Evolutionary conservation across 2,329 filamentous ascomycete genomes (phyloP), one percentile per base, ranked within the genome.

Genomic region (Colletotrichum noveboracense): DNA sequence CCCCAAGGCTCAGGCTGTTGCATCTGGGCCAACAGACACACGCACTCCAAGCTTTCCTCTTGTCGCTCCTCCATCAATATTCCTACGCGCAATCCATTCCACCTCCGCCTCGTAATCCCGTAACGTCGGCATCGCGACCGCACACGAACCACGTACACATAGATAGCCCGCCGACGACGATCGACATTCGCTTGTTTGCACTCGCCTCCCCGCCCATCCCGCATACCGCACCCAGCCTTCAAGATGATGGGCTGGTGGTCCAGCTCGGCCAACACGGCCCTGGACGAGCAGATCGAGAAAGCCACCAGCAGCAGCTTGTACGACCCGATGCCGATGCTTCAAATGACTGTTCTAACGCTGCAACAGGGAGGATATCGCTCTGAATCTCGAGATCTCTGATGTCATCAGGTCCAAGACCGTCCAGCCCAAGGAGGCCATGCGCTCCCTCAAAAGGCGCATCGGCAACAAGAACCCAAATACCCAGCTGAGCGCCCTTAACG

Each of bases 351-450:
- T 58, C 80, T 84, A 76, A 84, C 76, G 32, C 36, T 56, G 43
- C 61, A 73, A 21, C 80, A 97, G 95, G 79, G 96, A 99, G 87
- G 96, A 99, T 83, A 98, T 99, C 84, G 94, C 97, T 55, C 92
- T 98, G 80, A 98, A 98, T 84, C 93, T 99, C 82, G 97, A 99
- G 86, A 98, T 99, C 80, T 98, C 96, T 84, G 97, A 99, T 87
- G 89, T 98, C 80, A 98, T 99, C 85, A 93, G 97, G 80, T 98
- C 96, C 82, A 98, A 98, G 88, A 98, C 96, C 21, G 96, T 99
- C 66, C 96, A 96, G 84, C 96, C 97, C 70, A 98, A 96, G 86
- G 97, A 99, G 86, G 97, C 97, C 77, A 99, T 99, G 97, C 95
- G 96, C 84, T 96, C 95, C 58, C 88, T 99, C 81, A 98, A 98